These are phyloP conservation scores for Fusarium sp. DNA, from an alignment of 2,329 filamentous ascomycete species.

Conservation along the genomic window DNA sequence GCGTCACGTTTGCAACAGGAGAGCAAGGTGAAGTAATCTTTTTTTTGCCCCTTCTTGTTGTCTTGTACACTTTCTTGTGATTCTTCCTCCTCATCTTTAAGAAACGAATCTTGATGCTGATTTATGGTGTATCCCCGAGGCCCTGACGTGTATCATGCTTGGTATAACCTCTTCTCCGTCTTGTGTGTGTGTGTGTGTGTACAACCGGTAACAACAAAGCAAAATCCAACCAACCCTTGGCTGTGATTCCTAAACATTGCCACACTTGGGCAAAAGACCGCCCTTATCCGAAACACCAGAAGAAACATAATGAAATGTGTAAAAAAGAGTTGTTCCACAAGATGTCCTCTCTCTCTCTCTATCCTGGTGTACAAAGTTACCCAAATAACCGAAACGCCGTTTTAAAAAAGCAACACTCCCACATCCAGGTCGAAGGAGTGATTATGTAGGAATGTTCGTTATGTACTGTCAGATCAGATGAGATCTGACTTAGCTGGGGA, in stretches of 20 bases:
- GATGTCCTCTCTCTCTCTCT: slow-evolving; percentile 13
- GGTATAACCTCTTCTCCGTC: slow-evolving; percentile 7
- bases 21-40: neutral
- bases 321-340: slow-evolving; percentile 17
- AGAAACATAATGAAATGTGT: neutral
- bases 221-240: slow-evolving; percentile 8
- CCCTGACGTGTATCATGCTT: slow-evolving; percentile 3
- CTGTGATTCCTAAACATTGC: slow-evolving; percentile 10
- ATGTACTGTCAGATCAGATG: neutral
- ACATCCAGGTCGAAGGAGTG: neutral
- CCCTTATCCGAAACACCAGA: slow-evolving; percentile 13
- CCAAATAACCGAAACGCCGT: slow-evolving; percentile 28
- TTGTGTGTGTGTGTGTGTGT: neutral
- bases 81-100: neutral
- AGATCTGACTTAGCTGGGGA: slow-evolving; percentile 42
- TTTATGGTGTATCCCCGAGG: neutral
- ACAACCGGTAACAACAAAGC: neutral
- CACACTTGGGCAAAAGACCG: slow-evolving; percentile 13
- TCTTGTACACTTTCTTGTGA: slow-evolving; percentile 5
- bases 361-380: slow-evolving; percentile 29
- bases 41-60: neutral
- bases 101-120: neutral
- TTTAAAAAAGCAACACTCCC: slow-evolving; percentile 20
- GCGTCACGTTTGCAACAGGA: neutral
- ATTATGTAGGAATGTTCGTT: slow-evolving; percentile 8